Evolutionary conservation across 2,329 filamentous ascomycete genomes (phyloP).

Genomic region (Aspergillus fischeri): DNA sequence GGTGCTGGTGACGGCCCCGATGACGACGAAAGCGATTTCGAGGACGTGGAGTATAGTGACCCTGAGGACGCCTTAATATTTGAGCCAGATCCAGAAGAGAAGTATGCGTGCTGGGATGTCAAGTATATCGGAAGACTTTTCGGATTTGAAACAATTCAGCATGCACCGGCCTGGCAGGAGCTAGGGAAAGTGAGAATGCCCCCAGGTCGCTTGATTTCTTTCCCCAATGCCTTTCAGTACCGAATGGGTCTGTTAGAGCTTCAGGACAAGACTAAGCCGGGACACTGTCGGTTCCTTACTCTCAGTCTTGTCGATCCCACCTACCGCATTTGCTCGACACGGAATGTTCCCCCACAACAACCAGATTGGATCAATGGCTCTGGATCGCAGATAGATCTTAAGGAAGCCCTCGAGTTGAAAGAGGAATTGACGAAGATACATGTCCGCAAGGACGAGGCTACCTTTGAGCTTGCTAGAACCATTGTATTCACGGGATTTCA

Average conservation of each 20-base stretch:
- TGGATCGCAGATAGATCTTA: too few species aligned
- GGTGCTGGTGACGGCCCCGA: too few species aligned
- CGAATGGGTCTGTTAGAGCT: conserved; percentile 7
- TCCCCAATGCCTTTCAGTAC: conserved; percentile 8
- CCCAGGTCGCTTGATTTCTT: conserved; percentile 8
- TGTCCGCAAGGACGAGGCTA: too few species aligned
- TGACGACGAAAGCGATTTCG: too few species aligned
- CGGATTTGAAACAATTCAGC: background rate
- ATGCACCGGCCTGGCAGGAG: conserved; percentile 3
- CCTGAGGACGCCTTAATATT: background rate
- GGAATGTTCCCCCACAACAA: conserved; percentile 12
- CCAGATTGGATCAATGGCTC: conserved; percentile 1
- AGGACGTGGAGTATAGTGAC: background rate
- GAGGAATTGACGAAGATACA: too few species aligned
- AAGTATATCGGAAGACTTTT: conserved; percentile 7
- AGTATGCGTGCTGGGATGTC: conserved; percentile 3
- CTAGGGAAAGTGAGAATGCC: conserved; percentile 8
- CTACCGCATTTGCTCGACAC: conserved; percentile 11
- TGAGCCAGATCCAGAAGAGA: too few species aligned
- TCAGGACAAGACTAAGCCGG: conserved; percentile 4
- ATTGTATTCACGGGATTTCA: too few species aligned
- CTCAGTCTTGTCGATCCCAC: conserved; percentile 10
- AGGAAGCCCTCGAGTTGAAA: too few species aligned
- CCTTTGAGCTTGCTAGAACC: too few species aligned
- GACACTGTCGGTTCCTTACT: conserved; percentile 7